Percentiles rank a stretch among this genome's conserved stretches.
These are phyloP conservation scores for Termitomyces sp. DNA, from an alignment of 768 basidiomycete genomes.

Conservation along the genomic window DNA sequence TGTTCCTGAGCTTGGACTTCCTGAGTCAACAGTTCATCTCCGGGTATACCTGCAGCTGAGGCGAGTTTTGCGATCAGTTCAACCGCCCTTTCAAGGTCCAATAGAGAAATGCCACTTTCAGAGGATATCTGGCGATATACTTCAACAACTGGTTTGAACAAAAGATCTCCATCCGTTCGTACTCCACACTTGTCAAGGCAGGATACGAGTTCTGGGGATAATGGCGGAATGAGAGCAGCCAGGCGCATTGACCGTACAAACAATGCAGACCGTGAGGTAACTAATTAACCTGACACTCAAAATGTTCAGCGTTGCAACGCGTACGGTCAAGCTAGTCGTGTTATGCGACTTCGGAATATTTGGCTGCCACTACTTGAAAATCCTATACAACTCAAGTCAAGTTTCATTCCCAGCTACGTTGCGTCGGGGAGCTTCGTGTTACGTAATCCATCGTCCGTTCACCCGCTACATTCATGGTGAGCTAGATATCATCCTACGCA, in stretches of 20 bases:
- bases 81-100: conserved; percentile 40
- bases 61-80: conserved; percentile 33
- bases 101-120: conserved; percentile 37
- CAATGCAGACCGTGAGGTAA: neutral
- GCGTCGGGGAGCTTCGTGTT: conserved; percentile 16
- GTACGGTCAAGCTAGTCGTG: too few species aligned
- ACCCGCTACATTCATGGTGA: conserved; percentile 8
- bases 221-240: conserved; percentile 26
- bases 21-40: conserved; percentile 21
- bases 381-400: conserved; percentile 10
- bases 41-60: conserved; percentile 39
- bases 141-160: conserved; percentile 45
- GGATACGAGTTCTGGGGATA: conserved; percentile 40
- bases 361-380: neutral
- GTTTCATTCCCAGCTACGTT: too few species aligned
- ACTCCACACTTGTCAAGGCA: conserved; percentile 44
- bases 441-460: conserved; percentile 7
- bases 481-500: neutral
- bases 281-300: too few species aligned
- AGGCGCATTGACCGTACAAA: conserved; percentile 31
- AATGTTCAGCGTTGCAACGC: neutral
- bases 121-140: conserved; percentile 47
- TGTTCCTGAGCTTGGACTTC: conserved; percentile 16
- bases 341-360: conserved; percentile 2
- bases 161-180: conserved; percentile 51